These are phyloP conservation scores for Boechera retrofracta DNA, from an alignment of 345 rosid species.

Conservation along the genomic window DNA sequence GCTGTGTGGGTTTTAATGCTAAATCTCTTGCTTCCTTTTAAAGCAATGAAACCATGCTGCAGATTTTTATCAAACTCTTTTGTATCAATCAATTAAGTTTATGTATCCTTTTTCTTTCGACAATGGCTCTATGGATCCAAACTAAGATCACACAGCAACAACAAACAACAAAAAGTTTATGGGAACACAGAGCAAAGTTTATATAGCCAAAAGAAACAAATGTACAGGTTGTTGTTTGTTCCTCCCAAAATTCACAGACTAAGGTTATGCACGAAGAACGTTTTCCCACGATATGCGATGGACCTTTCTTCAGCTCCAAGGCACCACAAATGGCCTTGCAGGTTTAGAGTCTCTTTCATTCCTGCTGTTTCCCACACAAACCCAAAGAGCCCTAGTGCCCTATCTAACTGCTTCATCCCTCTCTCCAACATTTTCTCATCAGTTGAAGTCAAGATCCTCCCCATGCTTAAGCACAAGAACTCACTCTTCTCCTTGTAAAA, in stretches of 20 bases:
- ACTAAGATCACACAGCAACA: not conserved
- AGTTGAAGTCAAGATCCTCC: constrained; percentile 63
- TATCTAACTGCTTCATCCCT: constrained; percentile 75
- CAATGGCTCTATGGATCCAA: not conserved
- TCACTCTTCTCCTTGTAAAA: constrained; percentile 48
- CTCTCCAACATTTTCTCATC: constrained; percentile 62
- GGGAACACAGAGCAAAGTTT: not conserved
- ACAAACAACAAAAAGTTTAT: not conserved
- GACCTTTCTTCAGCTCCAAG: constrained; percentile 28
- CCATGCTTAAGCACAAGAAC: constrained; percentile 56
- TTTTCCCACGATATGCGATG: constrained; percentile 56
- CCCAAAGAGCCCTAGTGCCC: constrained; percentile 62
- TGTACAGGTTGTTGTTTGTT: constrained; percentile 14
- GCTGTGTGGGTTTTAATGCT: constrained; percentile 36
- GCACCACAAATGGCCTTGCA: constrained; percentile 50
- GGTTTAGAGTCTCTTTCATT: constrained; percentile 60
- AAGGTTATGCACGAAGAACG: constrained; percentile 66
- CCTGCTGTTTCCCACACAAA: constrained; percentile 83
- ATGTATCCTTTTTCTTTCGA: constrained; percentile 27
- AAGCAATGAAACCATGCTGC: constrained; percentile 36
- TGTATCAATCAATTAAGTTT: constrained; percentile 34
- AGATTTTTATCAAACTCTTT: constrained; percentile 31
- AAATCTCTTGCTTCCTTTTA: constrained; percentile 32
- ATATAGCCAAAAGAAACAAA: constrained; percentile 2
- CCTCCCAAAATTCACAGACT: constrained; percentile 42